Base-by-base conservation (phyloP, 805 yeast species). In the Sugiyamaella mastotermitis region DNA sequence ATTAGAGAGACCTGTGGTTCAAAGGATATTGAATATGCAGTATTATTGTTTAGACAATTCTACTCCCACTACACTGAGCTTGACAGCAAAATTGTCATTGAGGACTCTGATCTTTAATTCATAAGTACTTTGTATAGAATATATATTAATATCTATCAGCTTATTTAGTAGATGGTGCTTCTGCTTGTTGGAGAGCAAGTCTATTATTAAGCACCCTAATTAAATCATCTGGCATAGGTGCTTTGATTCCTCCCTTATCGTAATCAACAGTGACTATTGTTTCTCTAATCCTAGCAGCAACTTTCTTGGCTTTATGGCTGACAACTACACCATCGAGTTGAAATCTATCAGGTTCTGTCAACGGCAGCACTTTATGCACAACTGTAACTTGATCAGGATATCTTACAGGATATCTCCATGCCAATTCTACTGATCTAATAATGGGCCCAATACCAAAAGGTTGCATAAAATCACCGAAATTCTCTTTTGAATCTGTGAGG, bases 1-100 rank as follows among this genome's bases (percentile, higher is more conserved):
- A 80, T 85, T 44, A 74, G 97, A 59, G 97, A 88, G 60, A 87
- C 95, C 4, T 88, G 94, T 24, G 94, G 95, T 15, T 61, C 83
- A 15, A 66, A 63, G 34, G 97, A 88, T 62, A 67, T 90, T 20
- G 78, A 66, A 34, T 66, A 70, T 42, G 75, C 84, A 43, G 71
- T 77, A 30, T 61, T 62, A 33, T 64, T 88, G 44, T 86, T 83
- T 56, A 68, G 64, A 46, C 68, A 76, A 16, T 88, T 72, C 56
- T 86, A 76, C 55, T 72, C 66, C 20, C 27, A 41, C 33, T 51
- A 38, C 32, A 37, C 45, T n/a, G 43, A 37, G 27, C 28, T 44
- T 13, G 54, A 50, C 22, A 38, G 38, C 35, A 16, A 20, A 21
- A 46, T 50, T 22, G 40, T 46, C n/a, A 42, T 47, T 13, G 52